A percentile compares a stretch with the other conserved stretches of the same genome.
Conservation (phyloP, 768 basidiomycete species). For the Suillus spraguei region DNA sequence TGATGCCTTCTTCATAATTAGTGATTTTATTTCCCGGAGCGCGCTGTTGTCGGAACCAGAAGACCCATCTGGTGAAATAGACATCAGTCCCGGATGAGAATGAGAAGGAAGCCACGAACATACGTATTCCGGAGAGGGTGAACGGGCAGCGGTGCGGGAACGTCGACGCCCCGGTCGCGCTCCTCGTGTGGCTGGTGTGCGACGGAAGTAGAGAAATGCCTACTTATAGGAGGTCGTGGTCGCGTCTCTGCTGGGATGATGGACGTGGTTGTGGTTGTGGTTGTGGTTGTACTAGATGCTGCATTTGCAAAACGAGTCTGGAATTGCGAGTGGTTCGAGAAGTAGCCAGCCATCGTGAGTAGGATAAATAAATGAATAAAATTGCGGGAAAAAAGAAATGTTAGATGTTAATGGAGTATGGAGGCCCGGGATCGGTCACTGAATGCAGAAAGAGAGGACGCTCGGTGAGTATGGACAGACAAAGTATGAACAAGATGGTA, state of each 20-base stretch:
- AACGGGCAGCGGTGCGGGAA: constrained; percentile 40
- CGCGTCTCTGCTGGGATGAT: constrained; percentile 24
- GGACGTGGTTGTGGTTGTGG: constrained; percentile 20
- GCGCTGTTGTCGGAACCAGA: constrained; percentile 92
- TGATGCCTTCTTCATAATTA: constrained; percentile 94
- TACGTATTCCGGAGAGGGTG: constrained; percentile 89
- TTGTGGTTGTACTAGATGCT: constrained; percentile 1
- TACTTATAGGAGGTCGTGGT: constrained; percentile 60
- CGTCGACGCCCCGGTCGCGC: constrained; percentile 31
- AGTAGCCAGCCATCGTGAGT: constrained; percentile 65
- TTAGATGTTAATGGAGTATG: neutral
- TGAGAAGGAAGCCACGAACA: constrained; percentile 53
- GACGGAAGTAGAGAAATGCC: constrained; percentile 72
- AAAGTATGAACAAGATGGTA: constrained; percentile 7
- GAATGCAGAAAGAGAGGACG: neutral
- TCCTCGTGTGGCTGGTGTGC: constrained; percentile 33
- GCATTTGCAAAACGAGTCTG: constrained; percentile 45
- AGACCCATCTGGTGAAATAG: constrained; percentile 68
- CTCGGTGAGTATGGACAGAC: constrained; percentile 1
- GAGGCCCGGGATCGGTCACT: neutral
- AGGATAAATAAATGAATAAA: constrained; percentile 28
- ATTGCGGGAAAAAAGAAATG: constrained; percentile 2
- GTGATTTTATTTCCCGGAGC: constrained; percentile 87
- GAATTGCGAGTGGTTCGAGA: constrained; percentile 76
- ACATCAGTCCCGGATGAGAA: constrained; percentile 14